These are phyloP conservation scores for Colletotrichum siamense DNA, from an alignment of 2,329 filamentous ascomycete genomes.

Conservation along the genomic window DNA sequence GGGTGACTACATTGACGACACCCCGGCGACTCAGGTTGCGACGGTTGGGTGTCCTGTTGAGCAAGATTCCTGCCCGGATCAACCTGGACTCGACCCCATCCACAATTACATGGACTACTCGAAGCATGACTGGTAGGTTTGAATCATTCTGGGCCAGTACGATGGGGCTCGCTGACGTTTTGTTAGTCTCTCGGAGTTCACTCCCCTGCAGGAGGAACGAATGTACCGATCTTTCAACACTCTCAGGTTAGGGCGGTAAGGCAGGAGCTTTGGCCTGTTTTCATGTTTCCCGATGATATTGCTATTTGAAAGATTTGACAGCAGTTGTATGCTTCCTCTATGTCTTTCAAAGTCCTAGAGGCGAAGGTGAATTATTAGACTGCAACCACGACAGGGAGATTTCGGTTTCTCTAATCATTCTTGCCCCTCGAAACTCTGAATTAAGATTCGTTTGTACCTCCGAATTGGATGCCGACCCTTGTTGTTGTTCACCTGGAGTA, in stretches of 20 bases:
- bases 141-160: background rate
- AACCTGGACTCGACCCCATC: slow-evolving; percentile 28
- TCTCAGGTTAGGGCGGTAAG: background rate
- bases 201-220: slow-evolving; percentile 1
- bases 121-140: slow-evolving; percentile 13
- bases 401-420: no score
- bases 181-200: background rate
- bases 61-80: slow-evolving; percentile 31
- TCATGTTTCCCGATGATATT: background rate
- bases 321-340: background rate
- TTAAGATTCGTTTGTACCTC: no score
- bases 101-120: slow-evolving; percentile 35
- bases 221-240: slow-evolving; percentile 11
- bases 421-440: no score
- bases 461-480: no score
- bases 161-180: background rate
- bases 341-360: no score
- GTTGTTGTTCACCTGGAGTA: no score
- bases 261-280: background rate
- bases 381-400: no score
- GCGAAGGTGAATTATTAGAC: no score
- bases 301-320: background rate
- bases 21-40: slow-evolving; percentile 28
- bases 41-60: slow-evolving; percentile 34
- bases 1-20: slow-evolving; percentile 41